These are phyloP conservation scores for Tolypocladium tundrense DNA, from an alignment of 2,329 filamentous ascomycete species.

Conservation along the genomic window DNA sequence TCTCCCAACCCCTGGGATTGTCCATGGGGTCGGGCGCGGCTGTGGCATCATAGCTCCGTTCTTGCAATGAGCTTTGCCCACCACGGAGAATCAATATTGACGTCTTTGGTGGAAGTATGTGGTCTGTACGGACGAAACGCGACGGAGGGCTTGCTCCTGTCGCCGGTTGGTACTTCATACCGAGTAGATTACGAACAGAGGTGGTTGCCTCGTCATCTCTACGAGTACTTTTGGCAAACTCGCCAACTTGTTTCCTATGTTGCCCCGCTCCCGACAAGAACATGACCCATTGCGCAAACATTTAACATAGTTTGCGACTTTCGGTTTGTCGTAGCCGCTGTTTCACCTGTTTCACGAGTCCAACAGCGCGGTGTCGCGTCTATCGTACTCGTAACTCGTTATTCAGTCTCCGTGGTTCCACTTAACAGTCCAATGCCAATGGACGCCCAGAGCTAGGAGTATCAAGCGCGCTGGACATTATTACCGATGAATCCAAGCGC, in stretches of 20 bases:
- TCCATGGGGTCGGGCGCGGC: background rate
- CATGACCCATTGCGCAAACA: no score
- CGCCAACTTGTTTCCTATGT: background rate
- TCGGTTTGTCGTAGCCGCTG: background rate
- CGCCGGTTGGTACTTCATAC: background rate
- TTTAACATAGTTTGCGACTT: background rate
- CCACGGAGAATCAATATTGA: background rate
- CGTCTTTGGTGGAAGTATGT: background rate
- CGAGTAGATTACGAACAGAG: background rate
- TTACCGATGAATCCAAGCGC: background rate
- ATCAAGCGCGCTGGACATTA: background rate
- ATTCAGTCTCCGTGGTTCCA: background rate
- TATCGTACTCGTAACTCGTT: background rate
- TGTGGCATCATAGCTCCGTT: background rate
- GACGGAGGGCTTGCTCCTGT: background rate
- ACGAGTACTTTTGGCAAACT: no score
- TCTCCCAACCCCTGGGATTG: background rate
- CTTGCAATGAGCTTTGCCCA: background rate
- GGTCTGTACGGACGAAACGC: background rate
- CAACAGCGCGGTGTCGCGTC: background rate
- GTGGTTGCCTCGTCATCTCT: background rate
- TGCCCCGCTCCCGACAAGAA: background rate
- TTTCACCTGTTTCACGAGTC: background rate
- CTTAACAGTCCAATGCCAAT: background rate
- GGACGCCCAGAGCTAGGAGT: background rate